These are phyloP conservation scores for Bisporella sp. DNA, from an alignment of 2,329 filamentous ascomycete species.

Conservation along the genomic window DNA sequence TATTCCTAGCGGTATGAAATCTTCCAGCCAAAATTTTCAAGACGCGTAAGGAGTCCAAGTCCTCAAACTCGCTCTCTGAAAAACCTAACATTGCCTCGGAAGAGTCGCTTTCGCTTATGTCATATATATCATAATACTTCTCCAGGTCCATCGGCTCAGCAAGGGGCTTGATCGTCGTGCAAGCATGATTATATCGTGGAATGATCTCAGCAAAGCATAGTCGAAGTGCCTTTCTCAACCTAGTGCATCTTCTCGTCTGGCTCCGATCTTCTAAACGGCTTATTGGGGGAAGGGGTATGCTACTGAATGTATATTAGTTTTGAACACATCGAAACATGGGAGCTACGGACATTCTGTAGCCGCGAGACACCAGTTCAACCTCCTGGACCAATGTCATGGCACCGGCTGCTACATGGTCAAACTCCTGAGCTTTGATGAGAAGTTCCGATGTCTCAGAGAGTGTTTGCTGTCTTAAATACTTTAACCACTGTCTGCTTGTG, in stretches of 20 bases:
- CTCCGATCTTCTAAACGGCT: conserved; percentile 80
- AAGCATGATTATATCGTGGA: conserved; percentile 64
- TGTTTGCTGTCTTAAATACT: conserved; percentile 68
- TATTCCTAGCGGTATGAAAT: conserved; percentile 72
- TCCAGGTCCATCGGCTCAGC: conserved; percentile 77
- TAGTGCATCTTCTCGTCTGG: conserved; percentile 70
- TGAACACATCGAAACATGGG: neutral
- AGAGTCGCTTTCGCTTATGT: conserved; percentile 67
- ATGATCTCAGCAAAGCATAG: conserved; percentile 64
- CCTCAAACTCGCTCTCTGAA: conserved; percentile 61
- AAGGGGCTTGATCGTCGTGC: conserved; percentile 60
- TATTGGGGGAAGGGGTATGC: conserved; percentile 84
- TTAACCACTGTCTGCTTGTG: conserved; percentile 73
- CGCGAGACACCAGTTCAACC: conserved; percentile 89
- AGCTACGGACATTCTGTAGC: conserved; percentile 69
- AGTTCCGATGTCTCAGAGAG: conserved; percentile 62
- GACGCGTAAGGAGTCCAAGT: conserved; percentile 68
- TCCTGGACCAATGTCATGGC: conserved; percentile 82
- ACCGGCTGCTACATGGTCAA: conserved; percentile 70
- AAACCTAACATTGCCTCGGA: conserved; percentile 61
- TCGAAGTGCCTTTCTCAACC: conserved; percentile 70
- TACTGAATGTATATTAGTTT: conserved; percentile 45
- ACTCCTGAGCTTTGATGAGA: conserved; percentile 68
- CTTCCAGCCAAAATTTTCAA: conserved; percentile 77
- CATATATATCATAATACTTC: conserved; percentile 87